phyloP scores from a whole-genome alignment of 1,284 basidiomycete genomes.

The Ceratobasidium theobromae region DNA sequence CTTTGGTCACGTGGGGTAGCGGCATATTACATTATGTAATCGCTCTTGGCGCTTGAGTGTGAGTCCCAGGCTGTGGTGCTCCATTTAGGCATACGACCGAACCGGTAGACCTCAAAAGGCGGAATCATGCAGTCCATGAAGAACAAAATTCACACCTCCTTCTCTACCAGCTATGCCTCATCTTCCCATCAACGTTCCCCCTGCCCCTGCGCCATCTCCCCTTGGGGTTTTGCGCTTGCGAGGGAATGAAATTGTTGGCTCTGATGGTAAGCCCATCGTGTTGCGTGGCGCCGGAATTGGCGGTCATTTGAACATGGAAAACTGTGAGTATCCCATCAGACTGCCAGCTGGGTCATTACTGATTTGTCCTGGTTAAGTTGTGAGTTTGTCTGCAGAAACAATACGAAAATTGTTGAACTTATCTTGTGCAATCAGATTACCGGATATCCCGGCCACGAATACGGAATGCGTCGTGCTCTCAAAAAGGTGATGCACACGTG shows the following conservation, averaged over 20 bases:
- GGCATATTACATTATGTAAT: background rate
- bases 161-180: constrained; percentile 9
- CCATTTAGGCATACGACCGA: background rate
- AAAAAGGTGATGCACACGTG: constrained; percentile 49
- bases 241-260: constrained; percentile 60
- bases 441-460: constrained; percentile 62
- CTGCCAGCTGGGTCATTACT: background rate
- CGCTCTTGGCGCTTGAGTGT: constrained; percentile 13
- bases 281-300: constrained; percentile 68
- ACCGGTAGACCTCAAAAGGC: constrained; percentile 23
- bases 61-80: background rate
- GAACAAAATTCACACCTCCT: background rate
- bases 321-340: constrained; percentile 51
- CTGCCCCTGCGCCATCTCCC: constrained; percentile 34
- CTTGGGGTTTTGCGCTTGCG: constrained; percentile 52
- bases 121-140: background rate
- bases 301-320: constrained; percentile 73
- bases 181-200: constrained; percentile 31
- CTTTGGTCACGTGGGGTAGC: constrained; percentile 1
- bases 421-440: constrained; percentile 16
- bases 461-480: constrained; percentile 68
- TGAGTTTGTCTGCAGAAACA: background rate
- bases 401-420: too few species aligned
- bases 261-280: constrained; percentile 56
- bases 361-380: too few species aligned